phyloP scores from a whole-genome alignment of 208 protist genomes.

The Leishmania martiniquensis region DNA sequence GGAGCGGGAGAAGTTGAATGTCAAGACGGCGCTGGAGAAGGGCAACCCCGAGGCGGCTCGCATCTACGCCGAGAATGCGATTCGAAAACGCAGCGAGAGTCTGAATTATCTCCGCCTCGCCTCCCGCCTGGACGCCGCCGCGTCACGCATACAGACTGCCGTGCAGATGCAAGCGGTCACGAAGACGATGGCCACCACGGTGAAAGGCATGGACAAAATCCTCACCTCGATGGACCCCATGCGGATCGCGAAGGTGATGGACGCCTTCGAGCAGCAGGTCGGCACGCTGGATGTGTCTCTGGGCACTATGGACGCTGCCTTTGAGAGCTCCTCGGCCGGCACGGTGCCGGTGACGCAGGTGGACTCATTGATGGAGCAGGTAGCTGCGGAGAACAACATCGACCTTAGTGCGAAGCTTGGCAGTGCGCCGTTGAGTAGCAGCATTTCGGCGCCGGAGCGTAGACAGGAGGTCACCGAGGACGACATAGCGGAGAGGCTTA shows the following conservation, averaged over 20 bases:
- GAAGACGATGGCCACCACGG: constrained; percentile 93
- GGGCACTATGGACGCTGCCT: constrained; percentile 94
- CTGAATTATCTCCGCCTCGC: constrained; percentile 96
- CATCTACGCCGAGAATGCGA: constrained; percentile 98
- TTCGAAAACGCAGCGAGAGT: constrained; percentile 96
- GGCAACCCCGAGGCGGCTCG: constrained; percentile 97
- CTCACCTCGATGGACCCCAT: constrained; percentile 94
- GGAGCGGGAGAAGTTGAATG: constrained; percentile 93
- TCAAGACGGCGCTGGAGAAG: constrained; percentile 97
- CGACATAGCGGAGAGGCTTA: constrained; percentile 69
- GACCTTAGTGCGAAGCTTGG: constrained; percentile 76
- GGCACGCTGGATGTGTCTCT: constrained; percentile 95
- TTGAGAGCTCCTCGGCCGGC: constrained; percentile 85
- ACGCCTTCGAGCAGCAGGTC: constrained; percentile 98
- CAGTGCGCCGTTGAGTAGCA: constrained; percentile 32
- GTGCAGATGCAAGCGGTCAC: constrained; percentile 92
- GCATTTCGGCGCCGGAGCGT: constrained; percentile 29
- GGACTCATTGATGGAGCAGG: constrained; percentile 92
- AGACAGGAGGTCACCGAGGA: constrained; percentile 50
- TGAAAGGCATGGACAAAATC: constrained; percentile 96
- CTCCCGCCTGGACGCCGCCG: constrained; percentile 96
- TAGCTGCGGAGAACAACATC: constrained; percentile 96
- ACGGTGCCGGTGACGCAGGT: constrained; percentile 92
- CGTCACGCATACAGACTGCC: constrained; percentile 94
- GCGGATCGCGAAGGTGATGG: constrained; percentile 94